A percentile compares a stretch with the other conserved stretches of the same genome.
These are phyloP conservation scores for Chlamydomonas asymmetrica DNA, from an alignment of 139 green algal genomes.

Conservation along the genomic window DNA sequence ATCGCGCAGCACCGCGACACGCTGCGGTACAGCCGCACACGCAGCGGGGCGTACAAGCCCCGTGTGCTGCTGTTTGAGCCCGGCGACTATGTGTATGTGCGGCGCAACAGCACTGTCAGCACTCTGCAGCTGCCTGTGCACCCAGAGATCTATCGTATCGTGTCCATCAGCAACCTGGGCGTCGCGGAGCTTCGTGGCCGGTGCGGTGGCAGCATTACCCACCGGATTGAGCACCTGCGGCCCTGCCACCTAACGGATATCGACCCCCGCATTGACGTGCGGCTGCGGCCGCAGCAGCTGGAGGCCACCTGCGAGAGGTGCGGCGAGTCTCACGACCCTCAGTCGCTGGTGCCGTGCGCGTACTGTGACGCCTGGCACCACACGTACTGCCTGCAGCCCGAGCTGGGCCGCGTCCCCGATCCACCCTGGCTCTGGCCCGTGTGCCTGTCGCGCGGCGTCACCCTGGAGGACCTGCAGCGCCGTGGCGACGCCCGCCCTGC, in stretches of 20 bases:
- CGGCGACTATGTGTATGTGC: slow-evolving; percentile 27
- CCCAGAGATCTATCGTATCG: background rate
- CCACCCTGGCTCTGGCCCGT: no score
- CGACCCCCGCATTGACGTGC: background rate
- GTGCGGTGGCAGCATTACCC: background rate
- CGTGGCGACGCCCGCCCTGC: no score
- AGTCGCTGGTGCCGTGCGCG: slow-evolving; percentile 69
- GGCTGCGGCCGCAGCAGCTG: background rate
- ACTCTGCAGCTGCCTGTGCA: background rate
- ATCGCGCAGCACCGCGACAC: background rate
- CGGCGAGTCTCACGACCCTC: slow-evolving; percentile 29
- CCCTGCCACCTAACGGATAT: background rate
- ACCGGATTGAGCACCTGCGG: background rate
- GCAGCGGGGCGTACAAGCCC: background rate
- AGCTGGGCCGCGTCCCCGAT: no score
- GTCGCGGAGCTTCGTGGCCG: background rate
- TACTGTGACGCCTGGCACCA: slow-evolving; percentile 66
- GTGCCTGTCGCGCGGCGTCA: no score
- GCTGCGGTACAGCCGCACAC: background rate
- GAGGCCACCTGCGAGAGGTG: slow-evolving; percentile 48
- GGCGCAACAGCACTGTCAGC: background rate
- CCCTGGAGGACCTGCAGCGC: no score
- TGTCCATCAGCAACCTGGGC: background rate
- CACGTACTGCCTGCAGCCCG: slow-evolving; percentile 54
- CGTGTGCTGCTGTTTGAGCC: background rate